Evolutionary conservation across 371 early-diverging fungal species (phyloP), one percentile per base, ranked within the genome.

Genomic region (Choanephora cucurbitarum): DNA sequence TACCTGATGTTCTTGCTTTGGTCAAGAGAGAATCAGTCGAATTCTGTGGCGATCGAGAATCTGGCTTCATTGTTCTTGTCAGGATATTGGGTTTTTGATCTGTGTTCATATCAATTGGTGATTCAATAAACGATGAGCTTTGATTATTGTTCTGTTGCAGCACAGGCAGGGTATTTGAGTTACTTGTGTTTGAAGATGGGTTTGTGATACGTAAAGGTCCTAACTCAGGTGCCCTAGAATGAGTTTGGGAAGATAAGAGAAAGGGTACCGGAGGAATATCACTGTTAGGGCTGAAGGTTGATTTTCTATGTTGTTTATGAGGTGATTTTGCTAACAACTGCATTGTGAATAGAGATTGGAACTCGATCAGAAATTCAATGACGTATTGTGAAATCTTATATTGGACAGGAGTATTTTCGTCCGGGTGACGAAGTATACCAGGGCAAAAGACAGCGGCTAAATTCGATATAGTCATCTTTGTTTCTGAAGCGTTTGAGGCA

Each of bases 381-480:
- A 82, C 84, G 24, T 69, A 58, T 18, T 81, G 79, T 3, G 80
- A 81, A 1, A 79, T 72, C 52, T 80, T 81, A 58, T 84, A 84
- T 39, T 84, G 74, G 41, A 73, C 72, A 22, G 82, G 82, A 61
- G 79, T 64, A 47, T 75, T 72, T 41, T 84, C 79, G 45, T 70
- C 66, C 14, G 82, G 81, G 24, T 80, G 81, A 2, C 75, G 77
- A 15, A 84, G 57, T n/a, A 82, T 72, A 24, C 79, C 76, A 5
- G 84, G 84, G 39, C 79, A 79, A 55, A 84, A 84, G 17, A 84
- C 77, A 1, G 79, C 73, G 2, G 84, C 79, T 9, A 84, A 58
- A 44, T 84, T 84, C 1, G 61, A 41, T 28, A 72, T 67, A 32
- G 64, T 58, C 84, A 84, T 84, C 45, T 75, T 64, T 11, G 79